Evolutionary conservation across 1,139 yeast species (phyloP).

Genomic region (Trichomonascaceae sp.): DNA sequence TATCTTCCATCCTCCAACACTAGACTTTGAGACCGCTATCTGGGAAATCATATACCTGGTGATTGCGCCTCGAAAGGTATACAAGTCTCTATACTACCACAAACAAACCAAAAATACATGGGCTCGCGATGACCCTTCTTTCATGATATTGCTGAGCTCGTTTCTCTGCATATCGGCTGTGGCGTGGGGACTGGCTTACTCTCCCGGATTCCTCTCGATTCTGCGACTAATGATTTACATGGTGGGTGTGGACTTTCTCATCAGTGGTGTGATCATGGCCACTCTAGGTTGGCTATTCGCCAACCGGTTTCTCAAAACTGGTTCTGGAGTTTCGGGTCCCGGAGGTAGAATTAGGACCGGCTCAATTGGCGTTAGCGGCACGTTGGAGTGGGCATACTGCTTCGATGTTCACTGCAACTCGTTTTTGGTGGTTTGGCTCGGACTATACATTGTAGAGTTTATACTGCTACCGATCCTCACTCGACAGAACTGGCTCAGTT

Average conservation of each 20-base stretch:
- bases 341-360: too few relatives aligned
- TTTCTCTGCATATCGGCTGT: slow-evolving; percentile 62
- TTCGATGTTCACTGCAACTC: slow-evolving; percentile 90
- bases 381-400: slow-evolving; percentile 87
- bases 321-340: slow-evolving; percentile 1
- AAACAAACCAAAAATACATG: slow-evolving; percentile 56
- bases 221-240: slow-evolving; percentile 56
- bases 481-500: slow-evolving; percentile 48
- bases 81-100: slow-evolving; percentile 69
- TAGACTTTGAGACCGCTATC: slow-evolving; percentile 83
- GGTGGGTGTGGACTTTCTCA: slow-evolving; percentile 74
- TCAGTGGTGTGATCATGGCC: slow-evolving; percentile 57
- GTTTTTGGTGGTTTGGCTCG: slow-evolving; percentile 67
- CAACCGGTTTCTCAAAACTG: slow-evolving; percentile 40
- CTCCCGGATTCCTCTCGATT: slow-evolving; percentile 48
- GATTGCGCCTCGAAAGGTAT: slow-evolving; percentile 67
- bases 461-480: slow-evolving; percentile 59
- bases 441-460: slow-evolving; percentile 65
- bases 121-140: slow-evolving; percentile 88
- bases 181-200: slow-evolving; percentile 83
- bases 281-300: slow-evolving; percentile 63
- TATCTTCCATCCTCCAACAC: slow-evolving; percentile 60
- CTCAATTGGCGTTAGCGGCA: slow-evolving; percentile 36
- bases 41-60: slow-evolving; percentile 79
- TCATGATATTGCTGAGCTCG: slow-evolving; percentile 54